phyloP scores from a whole-genome alignment of 371 early-diverging fungal species.

The Funneliformis caledonium region DNA sequence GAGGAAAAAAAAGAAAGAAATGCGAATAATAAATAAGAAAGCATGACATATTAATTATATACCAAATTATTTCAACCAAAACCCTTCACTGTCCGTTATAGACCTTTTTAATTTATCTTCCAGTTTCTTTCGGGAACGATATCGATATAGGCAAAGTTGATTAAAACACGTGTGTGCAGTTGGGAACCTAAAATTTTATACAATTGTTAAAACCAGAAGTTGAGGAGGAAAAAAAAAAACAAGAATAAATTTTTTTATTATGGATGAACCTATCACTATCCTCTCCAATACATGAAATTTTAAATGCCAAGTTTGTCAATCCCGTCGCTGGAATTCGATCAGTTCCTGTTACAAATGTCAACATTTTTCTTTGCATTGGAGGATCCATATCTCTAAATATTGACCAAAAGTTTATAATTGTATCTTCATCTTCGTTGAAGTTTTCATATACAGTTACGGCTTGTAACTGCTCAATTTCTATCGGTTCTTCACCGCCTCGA shows the following conservation, averaged over 20 bases:
- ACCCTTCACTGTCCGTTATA: slow-evolving; percentile 89
- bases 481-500: slow-evolving; percentile 84
- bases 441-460: slow-evolving; percentile 85
- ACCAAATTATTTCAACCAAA: slow-evolving; percentile 55
- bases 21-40: not conserved
- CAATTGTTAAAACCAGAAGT: slow-evolving; percentile 27
- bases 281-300: slow-evolving; percentile 79
- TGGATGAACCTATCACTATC: slow-evolving; percentile 53
- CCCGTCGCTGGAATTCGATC: slow-evolving; percentile 96
- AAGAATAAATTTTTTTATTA: slow-evolving; percentile 8
- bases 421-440: slow-evolving; percentile 64
- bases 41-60: not conserved
- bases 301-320: slow-evolving; percentile 74
- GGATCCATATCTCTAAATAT: slow-evolving; percentile 75
- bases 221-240: slow-evolving; percentile 18
- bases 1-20: not conserved
- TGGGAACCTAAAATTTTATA: slow-evolving; percentile 79
- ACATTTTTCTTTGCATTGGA: slow-evolving; percentile 75
- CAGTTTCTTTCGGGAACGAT: slow-evolving; percentile 79
- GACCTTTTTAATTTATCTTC: slow-evolving; percentile 81
- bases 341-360: slow-evolving; percentile 97
- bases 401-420: slow-evolving; percentile 86
- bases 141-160: slow-evolving; percentile 85
- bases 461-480: slow-evolving; percentile 80
- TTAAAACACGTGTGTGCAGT: slow-evolving; percentile 98